Evolutionary conservation across 495 filamentous ascomycete species (phyloP).

Genomic region (Neurospora sp.): DNA sequence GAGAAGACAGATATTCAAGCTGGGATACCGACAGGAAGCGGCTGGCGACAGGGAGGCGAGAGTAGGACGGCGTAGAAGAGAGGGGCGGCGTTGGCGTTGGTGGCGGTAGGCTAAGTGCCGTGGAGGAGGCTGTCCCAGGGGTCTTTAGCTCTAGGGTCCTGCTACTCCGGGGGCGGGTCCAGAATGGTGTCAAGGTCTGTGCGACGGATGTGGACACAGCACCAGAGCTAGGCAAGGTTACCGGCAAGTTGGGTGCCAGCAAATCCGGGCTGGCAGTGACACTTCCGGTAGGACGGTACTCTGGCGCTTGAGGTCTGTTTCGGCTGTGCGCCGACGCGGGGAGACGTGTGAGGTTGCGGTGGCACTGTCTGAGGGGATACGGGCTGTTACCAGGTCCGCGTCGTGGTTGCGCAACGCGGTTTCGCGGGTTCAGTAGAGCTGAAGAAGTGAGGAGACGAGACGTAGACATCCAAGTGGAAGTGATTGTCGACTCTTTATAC

Average conservation of each 20-base stretch:
- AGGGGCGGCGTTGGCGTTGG: background rate
- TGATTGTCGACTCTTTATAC: background rate
- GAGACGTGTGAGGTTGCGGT: constrained; percentile 1
- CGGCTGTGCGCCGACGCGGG: background rate
- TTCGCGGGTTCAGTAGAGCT: background rate
- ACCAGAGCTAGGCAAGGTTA: constrained; percentile 11
- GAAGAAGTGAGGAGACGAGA: background rate
- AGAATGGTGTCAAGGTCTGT: constrained; percentile 11
- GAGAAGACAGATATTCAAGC: constrained; percentile 1
- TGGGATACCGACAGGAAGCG: background rate
- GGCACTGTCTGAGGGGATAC: background rate
- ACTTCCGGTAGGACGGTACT: constrained; percentile 2
- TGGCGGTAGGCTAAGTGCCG: background rate
- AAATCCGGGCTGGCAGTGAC: constrained; percentile 7
- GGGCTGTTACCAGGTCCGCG: background rate
- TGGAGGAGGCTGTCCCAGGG: background rate
- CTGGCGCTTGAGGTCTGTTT: background rate
- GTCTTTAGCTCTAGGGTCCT: background rate
- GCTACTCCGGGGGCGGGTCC: background rate
- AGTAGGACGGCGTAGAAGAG: background rate
- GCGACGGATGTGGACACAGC: constrained; percentile 14
- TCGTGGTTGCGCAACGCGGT: background rate
- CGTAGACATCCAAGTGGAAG: background rate
- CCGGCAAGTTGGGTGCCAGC: constrained; percentile 18
- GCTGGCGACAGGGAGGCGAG: background rate